Conservation (phyloP, 78 protist species). For the Isochrysis galbana region DNA sequence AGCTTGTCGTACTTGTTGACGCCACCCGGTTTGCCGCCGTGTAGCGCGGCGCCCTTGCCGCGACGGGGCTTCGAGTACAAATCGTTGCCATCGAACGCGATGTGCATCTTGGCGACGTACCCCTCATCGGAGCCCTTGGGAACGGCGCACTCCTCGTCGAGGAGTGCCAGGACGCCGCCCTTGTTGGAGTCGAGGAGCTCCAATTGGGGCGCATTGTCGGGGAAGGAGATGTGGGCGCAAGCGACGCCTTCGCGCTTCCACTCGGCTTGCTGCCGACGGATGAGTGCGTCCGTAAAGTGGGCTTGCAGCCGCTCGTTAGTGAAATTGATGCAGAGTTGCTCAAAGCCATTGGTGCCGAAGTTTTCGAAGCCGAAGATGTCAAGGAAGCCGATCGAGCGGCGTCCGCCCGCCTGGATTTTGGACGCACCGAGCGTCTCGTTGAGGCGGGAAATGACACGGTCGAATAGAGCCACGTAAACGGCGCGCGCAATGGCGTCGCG, state of each 20-base stretch:
- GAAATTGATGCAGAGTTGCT: slow-evolving; percentile 86
- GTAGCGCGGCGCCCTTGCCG: background rate
- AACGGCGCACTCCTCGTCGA: slow-evolving; percentile 79
- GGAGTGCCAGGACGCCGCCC: slow-evolving; percentile 65
- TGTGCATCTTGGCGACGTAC: slow-evolving; percentile 46
- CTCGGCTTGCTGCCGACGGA: slow-evolving; percentile 74
- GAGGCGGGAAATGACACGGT: slow-evolving; percentile 55
- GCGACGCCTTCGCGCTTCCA: slow-evolving; percentile 74
- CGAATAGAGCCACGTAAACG: slow-evolving; percentile 73
- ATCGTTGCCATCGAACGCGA: slow-evolving; percentile 20
- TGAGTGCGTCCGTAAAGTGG: slow-evolving; percentile 62
- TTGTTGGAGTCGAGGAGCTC: slow-evolving; percentile 21
- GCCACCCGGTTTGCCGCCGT: background rate
- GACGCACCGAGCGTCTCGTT: background rate
- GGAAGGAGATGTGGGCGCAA: slow-evolving; percentile 67
- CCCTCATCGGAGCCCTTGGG: slow-evolving; percentile 65
- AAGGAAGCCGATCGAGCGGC: slow-evolving; percentile 77
- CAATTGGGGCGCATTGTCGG: slow-evolving; percentile 29
- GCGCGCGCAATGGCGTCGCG: slow-evolving; percentile 74
- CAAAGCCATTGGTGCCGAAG: slow-evolving; percentile 49
- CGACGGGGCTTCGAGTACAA: background rate
- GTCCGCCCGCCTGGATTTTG: background rate
- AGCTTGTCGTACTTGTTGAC: background rate
- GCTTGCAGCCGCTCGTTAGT: slow-evolving; percentile 91
- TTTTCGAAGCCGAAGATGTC: slow-evolving; percentile 96